phyloP scores from a whole-genome alignment of 2,329 filamentous ascomycete genomes.

The Fusarium domesticum region DNA sequence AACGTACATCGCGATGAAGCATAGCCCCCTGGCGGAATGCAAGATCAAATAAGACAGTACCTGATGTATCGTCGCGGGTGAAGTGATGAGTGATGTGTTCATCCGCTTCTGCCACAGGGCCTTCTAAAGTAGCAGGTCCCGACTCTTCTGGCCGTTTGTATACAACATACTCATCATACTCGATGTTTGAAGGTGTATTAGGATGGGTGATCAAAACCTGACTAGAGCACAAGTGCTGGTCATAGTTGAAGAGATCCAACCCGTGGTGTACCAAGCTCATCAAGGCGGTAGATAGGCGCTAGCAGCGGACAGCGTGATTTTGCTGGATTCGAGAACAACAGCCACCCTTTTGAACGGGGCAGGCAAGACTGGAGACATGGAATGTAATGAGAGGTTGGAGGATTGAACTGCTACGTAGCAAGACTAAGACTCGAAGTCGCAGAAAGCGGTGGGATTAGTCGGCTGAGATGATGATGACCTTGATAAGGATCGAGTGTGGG shows the following conservation, averaged over 20 bases:
- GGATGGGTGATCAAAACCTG: constrained; percentile 34
- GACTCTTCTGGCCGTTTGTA: constrained; percentile 28
- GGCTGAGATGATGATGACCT: neutral
- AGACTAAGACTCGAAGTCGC: neutral
- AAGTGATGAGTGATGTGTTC: constrained; percentile 35
- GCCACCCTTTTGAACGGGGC: constrained; percentile 25
- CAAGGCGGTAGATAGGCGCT: constrained; percentile 25
- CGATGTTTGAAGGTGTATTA: constrained; percentile 32
- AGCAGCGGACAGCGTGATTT: constrained; percentile 23
- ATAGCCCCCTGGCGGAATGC: constrained; percentile 33
- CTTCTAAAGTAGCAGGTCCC: constrained; percentile 4
- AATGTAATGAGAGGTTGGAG: neutral
- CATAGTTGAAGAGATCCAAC: constrained; percentile 39
- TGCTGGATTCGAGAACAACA: constrained; percentile 22
- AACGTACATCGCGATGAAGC: constrained; percentile 31
- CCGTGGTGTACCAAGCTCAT: constrained; percentile 29
- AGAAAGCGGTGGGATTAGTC: constrained; percentile 1
- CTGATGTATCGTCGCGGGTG: constrained; percentile 32
- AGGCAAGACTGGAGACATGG: constrained; percentile 24
- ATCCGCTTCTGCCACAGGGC: constrained; percentile 12
- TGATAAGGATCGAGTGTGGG: constrained; percentile 7
- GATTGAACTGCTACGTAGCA: neutral
- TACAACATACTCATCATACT: constrained; percentile 40
- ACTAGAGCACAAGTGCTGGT: constrained; percentile 33
- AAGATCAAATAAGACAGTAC: constrained; percentile 32